Evolutionary conservation across 352 stramenopile species (phyloP), one percentile per base, ranked within the genome.

Genomic region (Pythium sp.): DNA sequence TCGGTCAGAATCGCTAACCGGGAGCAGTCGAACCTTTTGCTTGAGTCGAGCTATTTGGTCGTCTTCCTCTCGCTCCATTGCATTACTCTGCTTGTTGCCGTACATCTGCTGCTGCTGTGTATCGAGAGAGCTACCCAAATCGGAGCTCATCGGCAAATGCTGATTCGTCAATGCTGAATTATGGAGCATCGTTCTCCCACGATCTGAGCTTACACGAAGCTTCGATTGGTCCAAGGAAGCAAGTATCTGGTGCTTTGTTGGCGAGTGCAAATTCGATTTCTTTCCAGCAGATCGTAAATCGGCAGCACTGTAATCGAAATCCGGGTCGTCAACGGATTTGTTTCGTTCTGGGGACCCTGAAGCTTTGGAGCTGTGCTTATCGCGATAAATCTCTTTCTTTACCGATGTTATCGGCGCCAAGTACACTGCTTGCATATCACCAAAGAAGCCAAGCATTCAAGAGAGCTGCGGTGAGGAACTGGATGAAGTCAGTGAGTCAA

Each of bases 41-140:
- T 84, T 84, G 55, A 90, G 68, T 26, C 68, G 78, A 54, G 80
- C 75, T 20, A 90, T 65, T 46, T 89, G 71, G 14, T 77, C 73
- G 41, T 86, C 68, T 6, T 75, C 67, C 2, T 57, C 47, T 9
- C 64, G 43, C 1, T 60, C 60, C 14, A n/a, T 15, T 20, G 38
- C 12, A 20, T 24, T 14, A 9, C 20, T 30, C 15, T 28, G 41
- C 2, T 49, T 63, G 30, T 8, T 22, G 8, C 20, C 30, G 7
- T 11, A 54, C 3, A 22, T 4, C 51, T 59, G 36, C 12, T 59
- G 62, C 38, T 43, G 49, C 58, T 11, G 18, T 14, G n/a, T 24
- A 38, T 26, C 24, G n/a, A 59, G 24, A 18, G 60, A 34, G 0
- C 15, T 26, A n/a, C 3, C 7, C 3, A 26, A 3, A 53, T 32